These are phyloP conservation scores for Penicillium atrosanguineum DNA, from an alignment of 495 filamentous ascomycete genomes.

Conservation along the genomic window DNA sequence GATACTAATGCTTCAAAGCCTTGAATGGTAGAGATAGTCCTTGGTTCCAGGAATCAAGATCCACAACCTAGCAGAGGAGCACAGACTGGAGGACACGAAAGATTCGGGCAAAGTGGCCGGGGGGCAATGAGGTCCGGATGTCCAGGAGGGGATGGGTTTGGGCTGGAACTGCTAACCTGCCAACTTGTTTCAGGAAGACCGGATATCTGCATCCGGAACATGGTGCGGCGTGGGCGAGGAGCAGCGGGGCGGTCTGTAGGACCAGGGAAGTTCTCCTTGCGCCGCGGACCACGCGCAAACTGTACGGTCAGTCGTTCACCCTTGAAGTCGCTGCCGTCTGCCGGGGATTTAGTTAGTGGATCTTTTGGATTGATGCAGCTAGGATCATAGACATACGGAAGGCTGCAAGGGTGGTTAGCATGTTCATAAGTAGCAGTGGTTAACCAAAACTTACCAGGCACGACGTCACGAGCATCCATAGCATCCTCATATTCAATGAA, in stretches of 20 bases:
- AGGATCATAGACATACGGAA: conserved; percentile 46
- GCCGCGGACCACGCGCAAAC: conserved; percentile 92
- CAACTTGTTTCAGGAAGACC: conserved; percentile 99
- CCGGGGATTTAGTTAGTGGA: conserved; percentile 10
- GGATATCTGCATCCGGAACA: conserved; percentile 94
- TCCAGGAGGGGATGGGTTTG: conserved; percentile 54
- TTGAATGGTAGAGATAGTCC: conserved; percentile 3
- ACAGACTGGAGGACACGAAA: conserved; percentile 13
- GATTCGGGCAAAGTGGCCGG: conserved; percentile 15
- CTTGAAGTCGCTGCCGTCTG: conserved; percentile 98
- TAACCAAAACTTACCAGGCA: conserved; percentile 70
- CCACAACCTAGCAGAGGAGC: conserved; percentile 11
- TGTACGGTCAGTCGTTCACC: conserved; percentile 95
- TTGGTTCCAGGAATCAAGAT: conserved; percentile 14
- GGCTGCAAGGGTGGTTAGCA: conserved; percentile 34
- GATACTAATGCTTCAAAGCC: background rate
- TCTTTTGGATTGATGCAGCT: background rate
- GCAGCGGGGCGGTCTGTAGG: conserved; percentile 65
- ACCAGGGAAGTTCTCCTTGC: conserved; percentile 70
- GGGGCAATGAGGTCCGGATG: conserved; percentile 23
- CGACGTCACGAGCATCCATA: conserved; percentile 94
- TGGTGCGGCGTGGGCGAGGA: conserved; percentile 90
- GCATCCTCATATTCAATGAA: conserved; percentile 99
- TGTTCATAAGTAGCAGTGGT: background rate
- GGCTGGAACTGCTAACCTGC: conserved; percentile 86